Evolutionary conservation across 2,329 filamentous ascomycete genomes (phyloP).

Genomic region (Ophiosphaerella narmari): DNA sequence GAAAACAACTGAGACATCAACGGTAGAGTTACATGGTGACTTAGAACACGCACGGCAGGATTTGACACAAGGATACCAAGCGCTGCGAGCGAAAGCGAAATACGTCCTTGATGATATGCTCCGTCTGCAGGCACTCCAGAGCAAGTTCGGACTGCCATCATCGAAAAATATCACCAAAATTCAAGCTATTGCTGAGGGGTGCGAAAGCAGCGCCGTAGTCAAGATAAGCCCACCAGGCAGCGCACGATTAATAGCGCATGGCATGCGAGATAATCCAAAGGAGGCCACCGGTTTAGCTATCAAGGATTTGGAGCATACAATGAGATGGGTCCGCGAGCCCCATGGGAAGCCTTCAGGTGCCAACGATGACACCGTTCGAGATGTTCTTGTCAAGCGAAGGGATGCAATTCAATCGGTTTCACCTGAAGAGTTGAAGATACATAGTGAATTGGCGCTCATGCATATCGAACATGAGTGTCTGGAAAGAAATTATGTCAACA

Average conservation of each 20-base stretch:
- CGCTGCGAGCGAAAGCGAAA: constrained; percentile 29
- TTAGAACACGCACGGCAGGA: constrained; percentile 29
- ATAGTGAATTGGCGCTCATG: constrained; percentile 40
- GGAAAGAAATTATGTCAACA: constrained; percentile 40
- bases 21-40: constrained; percentile 16
- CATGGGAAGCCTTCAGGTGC: constrained; percentile 14
- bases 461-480: constrained; percentile 44
- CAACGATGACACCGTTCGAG: constrained; percentile 28
- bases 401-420: constrained; percentile 27
- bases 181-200: constrained; percentile 23
- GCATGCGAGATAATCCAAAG: constrained; percentile 23
- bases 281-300: constrained; percentile 27
- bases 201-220: not conserved
- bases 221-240: constrained; percentile 16
- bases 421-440: constrained; percentile 29
- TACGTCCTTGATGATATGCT: constrained; percentile 28
- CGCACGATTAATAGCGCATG: constrained; percentile 29
- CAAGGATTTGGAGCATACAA: constrained; percentile 30
- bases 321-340: constrained; percentile 26
- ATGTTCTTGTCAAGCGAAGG: constrained; percentile 33
- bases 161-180: constrained; percentile 25
- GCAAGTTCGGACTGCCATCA: constrained; percentile 23
- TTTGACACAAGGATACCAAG: constrained; percentile 27
- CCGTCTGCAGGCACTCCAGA: constrained; percentile 32
- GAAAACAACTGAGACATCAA: constrained; percentile 4